Evolutionary conservation across 2,329 filamentous ascomycete species (phyloP), one percentile per base, ranked within the genome.

Genomic region (Sporothrix curviconia): DNA sequence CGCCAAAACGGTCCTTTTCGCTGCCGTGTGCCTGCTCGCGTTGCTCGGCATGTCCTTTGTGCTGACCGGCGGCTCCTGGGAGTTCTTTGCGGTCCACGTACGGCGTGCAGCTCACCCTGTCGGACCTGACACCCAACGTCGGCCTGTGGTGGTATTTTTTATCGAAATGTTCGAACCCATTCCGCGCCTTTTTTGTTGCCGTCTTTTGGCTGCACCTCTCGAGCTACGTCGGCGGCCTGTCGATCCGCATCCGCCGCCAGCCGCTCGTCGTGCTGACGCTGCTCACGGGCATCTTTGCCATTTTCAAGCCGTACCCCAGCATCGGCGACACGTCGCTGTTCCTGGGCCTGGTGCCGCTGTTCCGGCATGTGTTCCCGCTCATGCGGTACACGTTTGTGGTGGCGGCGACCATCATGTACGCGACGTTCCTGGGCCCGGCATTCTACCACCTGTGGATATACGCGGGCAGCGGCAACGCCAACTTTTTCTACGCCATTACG

Each of bases 111-210:
- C 80, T 99, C 37, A 84, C 94, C 1, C 81, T 99, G 3, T 90
- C 91, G 8, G 94, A 99, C 68, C 79, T 99, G 40, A 95, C 92
- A 0, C 94, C 94, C 12, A 99, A 97, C 64, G 88, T 95, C 30
- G 94, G 94, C 1, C 78, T 99, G 1, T 99, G 94, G 94, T 99
- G 94, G 94, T 99, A 99, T 73, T 99, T 99, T 97, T 99, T 69
- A 95, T 95, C 64, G 92, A 99, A 70, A 99, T 99, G 85, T 99
- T 99, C 70, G 94, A 99, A n/a, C 73, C 92, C 92, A 1, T 99
- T 99, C 79, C 83, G 94, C 39, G 86, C 88, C 65, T 99, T 99
- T 78, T 99, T 97, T 78, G 82, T 99, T 3, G 94, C 89, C 56
- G 92, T 99, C 50, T 99, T 99, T 75, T 97, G 95, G 91, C 81